Percentiles rank a stretch among this genome's conserved stretches.
phyloP scores from a whole-genome alignment of 441 rosid genomes.

The Brassica hybrid region DNA sequence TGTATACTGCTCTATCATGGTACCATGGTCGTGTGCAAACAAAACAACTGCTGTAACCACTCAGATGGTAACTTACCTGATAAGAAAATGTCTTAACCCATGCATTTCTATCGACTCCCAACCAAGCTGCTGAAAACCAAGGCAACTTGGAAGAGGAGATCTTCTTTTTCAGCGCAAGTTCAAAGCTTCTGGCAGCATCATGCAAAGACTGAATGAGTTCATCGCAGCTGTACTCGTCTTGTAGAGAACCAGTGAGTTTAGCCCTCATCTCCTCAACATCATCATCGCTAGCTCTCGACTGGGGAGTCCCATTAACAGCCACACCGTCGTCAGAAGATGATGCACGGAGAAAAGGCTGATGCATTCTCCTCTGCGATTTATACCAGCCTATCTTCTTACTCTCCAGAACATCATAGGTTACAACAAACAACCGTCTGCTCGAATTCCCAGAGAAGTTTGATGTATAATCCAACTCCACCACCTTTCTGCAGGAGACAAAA shows the following conservation, averaged over 20 bases:
- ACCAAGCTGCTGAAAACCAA: constrained; percentile 93
- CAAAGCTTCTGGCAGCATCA: constrained; percentile 91
- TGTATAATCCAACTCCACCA: constrained; percentile 47
- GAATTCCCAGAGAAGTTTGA: constrained; percentile 55
- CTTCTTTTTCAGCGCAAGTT: constrained; percentile 75
- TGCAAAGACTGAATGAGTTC: constrained; percentile 88
- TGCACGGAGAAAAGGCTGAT: constrained; percentile 49
- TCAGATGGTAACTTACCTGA: constrained; percentile 59
- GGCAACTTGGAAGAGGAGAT: constrained; percentile 61
- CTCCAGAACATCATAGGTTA: constrained; percentile 45
- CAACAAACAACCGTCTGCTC: constrained; percentile 49
- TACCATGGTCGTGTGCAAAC: constrained; percentile 1
- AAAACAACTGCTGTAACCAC: constrained; percentile 1
- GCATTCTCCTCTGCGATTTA: constrained; percentile 49
- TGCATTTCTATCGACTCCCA: constrained; percentile 81
- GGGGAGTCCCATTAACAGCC: constrained; percentile 69
- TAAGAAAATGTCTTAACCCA: constrained; percentile 95
- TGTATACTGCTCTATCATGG: background rate
- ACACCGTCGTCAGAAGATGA: constrained; percentile 78
- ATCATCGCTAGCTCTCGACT: constrained; percentile 52
- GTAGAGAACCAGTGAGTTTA: constrained; percentile 70
- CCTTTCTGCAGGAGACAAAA: constrained; percentile 48
- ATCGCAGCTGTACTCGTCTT: constrained; percentile 69
- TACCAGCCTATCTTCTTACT: constrained; percentile 22
- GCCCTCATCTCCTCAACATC: constrained; percentile 80